Evolutionary conservation across 768 basidiomycete genomes (phyloP), one percentile per base, ranked within the genome.

Genomic region (Mycena rosella): DNA sequence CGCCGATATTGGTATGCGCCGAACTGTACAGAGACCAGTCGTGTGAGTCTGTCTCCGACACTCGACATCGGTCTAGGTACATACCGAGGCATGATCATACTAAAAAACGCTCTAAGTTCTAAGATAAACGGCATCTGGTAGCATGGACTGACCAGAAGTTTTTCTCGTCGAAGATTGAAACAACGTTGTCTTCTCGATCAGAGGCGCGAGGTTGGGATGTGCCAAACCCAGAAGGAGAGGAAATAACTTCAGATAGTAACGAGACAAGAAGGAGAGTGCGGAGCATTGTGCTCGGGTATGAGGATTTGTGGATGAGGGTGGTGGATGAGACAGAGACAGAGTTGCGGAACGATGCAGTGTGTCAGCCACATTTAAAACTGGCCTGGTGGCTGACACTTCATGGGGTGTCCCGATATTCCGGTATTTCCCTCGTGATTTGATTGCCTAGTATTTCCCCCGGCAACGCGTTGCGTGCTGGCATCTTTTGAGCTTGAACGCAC

Each of bases 1-100:
- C 78, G 26, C 79, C 79, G 60, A 80, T 74, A 67, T 77, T 72
- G 29, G 79, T 79, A 62, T 80, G 78, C 22, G 10, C 54, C 7
- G n/a, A n/a, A 34, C 52, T 53, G 27, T 14, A 2, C 1, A 26
- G 24, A 14, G 26, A 27, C 48, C 11, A 40, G 38, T 15, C 17
- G 24, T 15, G 48, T 40, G 44, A 45, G n/a, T 18, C 20, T 45
- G n/a, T n/a, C n/a, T n/a, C 9, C 48, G 13, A 2, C 20, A 49
- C 24, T 10, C 5, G 18, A 49, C 17, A 40, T 8, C 11, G 8
- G 48, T 27, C 22, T 7, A 3, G 24, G n/a, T 26, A 29, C 48
- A 3, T 29, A 49, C 48, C 49, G 49, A 20, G 49, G 49, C 49
- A 51, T 51, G 17, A 51, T 51, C 49, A 51, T 51, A 18, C 49